These are phyloP conservation scores for Bassia scoparia DNA, from an alignment of 148 eudicot genomes.

Conservation along the genomic window DNA sequence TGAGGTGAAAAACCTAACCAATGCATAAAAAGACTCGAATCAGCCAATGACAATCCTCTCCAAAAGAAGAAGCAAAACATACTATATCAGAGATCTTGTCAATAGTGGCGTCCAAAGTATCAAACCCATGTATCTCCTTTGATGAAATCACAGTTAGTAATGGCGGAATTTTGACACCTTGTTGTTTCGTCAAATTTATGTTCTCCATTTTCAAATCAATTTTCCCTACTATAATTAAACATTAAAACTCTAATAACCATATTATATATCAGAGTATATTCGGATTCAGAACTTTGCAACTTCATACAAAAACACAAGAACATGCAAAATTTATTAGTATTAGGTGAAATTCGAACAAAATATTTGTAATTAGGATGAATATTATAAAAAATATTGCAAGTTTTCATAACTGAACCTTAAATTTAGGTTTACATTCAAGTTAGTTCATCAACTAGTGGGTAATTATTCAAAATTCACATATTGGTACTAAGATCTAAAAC, in stretches of 20 bases:
- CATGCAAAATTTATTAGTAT: too few species aligned
- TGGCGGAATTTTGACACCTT: conserved; percentile 42
- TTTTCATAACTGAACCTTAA: too few species aligned
- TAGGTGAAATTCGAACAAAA: too few species aligned
- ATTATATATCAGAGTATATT: background rate
- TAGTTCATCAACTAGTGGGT: too few species aligned
- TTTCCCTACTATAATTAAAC: conserved; percentile 14
- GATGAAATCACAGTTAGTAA: conserved; percentile 42
- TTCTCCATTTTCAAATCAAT: conserved; percentile 40
- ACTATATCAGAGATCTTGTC: conserved; percentile 6
- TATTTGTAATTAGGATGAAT: too few species aligned
- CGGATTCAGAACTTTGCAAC: too few species aligned
- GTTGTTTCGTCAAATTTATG: conserved; percentile 10
- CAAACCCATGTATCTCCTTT: conserved; percentile 53
- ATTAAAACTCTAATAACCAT: background rate
- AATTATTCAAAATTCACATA: too few species aligned
- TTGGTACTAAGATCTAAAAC: too few species aligned
- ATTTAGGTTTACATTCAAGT: too few species aligned
- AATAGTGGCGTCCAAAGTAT: conserved; percentile 31
- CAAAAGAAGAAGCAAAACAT: too few species aligned
- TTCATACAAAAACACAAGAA: too few species aligned
- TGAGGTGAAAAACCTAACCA: conserved; percentile 48
- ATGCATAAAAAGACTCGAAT: conserved; percentile 61
- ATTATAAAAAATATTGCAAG: too few species aligned
- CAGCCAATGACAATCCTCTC: conserved; percentile 69